phyloP scores from a whole-genome alignment of 2,329 filamentous ascomycete genomes.

The Monosporascus sp. region DNA sequence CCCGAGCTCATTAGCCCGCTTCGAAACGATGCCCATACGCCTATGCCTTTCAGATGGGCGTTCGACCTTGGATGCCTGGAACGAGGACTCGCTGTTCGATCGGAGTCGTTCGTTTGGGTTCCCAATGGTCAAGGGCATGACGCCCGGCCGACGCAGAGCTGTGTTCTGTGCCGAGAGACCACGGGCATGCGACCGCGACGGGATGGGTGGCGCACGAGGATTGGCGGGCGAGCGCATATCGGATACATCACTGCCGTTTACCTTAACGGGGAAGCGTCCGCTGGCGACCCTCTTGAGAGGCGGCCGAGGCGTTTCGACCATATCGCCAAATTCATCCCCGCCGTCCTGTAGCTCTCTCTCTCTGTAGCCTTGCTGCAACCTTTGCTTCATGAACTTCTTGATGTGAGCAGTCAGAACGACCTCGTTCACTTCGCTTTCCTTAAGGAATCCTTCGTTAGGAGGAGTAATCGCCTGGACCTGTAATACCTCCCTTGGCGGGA shows the following conservation, averaged over 20 bases:
- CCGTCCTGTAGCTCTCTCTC: conserved; percentile 49
- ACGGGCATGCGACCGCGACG: conserved; percentile 75
- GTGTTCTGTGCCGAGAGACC: conserved; percentile 65
- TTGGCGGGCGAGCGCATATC: conserved; percentile 65
- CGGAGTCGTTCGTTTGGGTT: conserved; percentile 64
- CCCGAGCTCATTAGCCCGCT: conserved; percentile 54
- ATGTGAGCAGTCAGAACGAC: conserved; percentile 56
- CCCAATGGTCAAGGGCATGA: conserved; percentile 66
- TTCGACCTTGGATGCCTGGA: conserved; percentile 44
- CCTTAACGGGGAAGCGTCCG: conserved; percentile 64
- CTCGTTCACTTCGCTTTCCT: conserved; percentile 62
- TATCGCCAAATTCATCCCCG: conserved; percentile 64
- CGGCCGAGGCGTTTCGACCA: conserved; percentile 73
- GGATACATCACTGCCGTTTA: conserved; percentile 66
- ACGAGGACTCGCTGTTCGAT: conserved; percentile 59
- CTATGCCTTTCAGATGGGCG: conserved; percentile 51
- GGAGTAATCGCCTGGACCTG: conserved; percentile 53
- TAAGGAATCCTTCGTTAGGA: conserved; percentile 49
- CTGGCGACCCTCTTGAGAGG: conserved; percentile 58
- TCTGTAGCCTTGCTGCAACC: conserved; percentile 40
- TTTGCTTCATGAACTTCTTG: conserved; percentile 55
- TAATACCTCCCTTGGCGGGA: conserved; percentile 68
- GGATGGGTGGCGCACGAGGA: conserved; percentile 69
- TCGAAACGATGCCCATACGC: conserved; percentile 61
- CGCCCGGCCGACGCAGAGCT: conserved; percentile 61